Conservation (phyloP, 179 eudicot genomes). For the Dionaea muscipula region DNA sequence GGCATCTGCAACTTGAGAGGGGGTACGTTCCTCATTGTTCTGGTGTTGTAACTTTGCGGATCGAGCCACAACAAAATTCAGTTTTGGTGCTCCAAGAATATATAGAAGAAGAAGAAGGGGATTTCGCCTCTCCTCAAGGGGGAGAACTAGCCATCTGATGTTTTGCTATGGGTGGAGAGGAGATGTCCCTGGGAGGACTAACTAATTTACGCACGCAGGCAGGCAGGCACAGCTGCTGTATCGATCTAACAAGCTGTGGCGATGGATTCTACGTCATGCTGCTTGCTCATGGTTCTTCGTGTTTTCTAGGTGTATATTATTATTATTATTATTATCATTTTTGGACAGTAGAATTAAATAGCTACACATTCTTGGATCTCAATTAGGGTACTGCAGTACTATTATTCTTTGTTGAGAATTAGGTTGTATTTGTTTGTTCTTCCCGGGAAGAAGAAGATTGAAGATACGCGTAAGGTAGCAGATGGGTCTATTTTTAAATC, state of each 20-base stretch:
- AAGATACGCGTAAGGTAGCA: no score
- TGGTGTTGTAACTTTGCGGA: slow-evolving; percentile 9
- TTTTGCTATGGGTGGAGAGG: slow-evolving; percentile 9
- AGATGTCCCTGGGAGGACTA: slow-evolving; percentile 13
- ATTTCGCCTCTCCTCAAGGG: background rate
- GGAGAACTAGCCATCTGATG: background rate
- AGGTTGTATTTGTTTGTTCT: no score
- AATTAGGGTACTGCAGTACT: slow-evolving; percentile 6
- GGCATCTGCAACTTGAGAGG: slow-evolving; percentile 39
- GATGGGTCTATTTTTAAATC: no score
- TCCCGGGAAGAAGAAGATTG: no score
- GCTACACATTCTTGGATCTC: no score
- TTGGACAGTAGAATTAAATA: no score
- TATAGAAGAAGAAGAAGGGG: slow-evolving; percentile 10
- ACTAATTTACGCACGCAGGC: no score
- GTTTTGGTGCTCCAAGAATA: slow-evolving; percentile 23
- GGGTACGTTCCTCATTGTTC: slow-evolving; percentile 10
- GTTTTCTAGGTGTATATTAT: no score
- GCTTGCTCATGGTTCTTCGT: no score
- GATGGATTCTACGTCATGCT: no score
- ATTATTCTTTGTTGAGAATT: no score
- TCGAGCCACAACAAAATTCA: slow-evolving; percentile 21
- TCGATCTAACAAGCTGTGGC: slow-evolving; percentile 41
- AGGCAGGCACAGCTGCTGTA: slow-evolving; percentile 39
- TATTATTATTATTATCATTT: no score